Evolutionary conservation across 2,329 filamentous ascomycete genomes (phyloP).

Genomic region (Madurella fahalii): DNA sequence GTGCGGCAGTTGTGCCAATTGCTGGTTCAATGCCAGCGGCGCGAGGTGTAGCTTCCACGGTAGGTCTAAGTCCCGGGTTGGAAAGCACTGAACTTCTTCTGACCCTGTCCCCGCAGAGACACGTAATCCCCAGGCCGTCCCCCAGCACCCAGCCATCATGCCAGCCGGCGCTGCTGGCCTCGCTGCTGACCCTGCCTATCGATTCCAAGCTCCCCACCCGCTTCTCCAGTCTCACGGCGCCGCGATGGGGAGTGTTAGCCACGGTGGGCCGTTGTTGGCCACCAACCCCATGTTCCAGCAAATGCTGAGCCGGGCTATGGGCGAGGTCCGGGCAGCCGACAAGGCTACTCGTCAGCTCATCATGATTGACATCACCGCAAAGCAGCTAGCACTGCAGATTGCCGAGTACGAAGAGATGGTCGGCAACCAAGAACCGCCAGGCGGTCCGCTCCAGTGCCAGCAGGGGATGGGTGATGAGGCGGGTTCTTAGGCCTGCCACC

Average conservation of each 20-base stretch:
- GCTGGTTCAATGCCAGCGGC: slow-evolving; percentile 60
- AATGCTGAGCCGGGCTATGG: slow-evolving; percentile 44
- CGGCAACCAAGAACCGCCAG: slow-evolving; percentile 25
- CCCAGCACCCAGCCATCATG: slow-evolving; percentile 23
- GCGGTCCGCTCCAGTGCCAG: slow-evolving; percentile 16
- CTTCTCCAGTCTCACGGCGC: slow-evolving; percentile 14
- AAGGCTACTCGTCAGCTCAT: slow-evolving; percentile 44
- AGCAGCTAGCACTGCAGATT: slow-evolving; percentile 51
- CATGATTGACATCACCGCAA: slow-evolving; percentile 50
- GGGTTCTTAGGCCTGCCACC: slow-evolving; percentile 16
- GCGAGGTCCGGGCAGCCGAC: slow-evolving; percentile 41
- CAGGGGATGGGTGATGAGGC: slow-evolving; percentile 25
- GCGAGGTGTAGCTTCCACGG: slow-evolving; percentile 58
- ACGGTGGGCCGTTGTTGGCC: slow-evolving; percentile 21
- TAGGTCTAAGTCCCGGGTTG: slow-evolving; percentile 30
- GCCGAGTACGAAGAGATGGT: slow-evolving; percentile 47
- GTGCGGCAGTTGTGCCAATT: slow-evolving; percentile 60
- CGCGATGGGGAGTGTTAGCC: slow-evolving; percentile 16
- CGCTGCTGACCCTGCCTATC: slow-evolving; percentile 18
- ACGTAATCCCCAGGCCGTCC: slow-evolving; percentile 37
- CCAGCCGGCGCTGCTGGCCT: slow-evolving; percentile 15
- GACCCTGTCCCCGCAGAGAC: slow-evolving; percentile 35
- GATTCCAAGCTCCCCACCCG: slow-evolving; percentile 18
- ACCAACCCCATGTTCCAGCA: slow-evolving; percentile 39
- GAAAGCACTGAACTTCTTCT: not conserved